Percentiles rank a stretch among this genome's conserved stretches.
Conservation (phyloP, 2,329 filamentous ascomycete species). For the Arachnomyces sp. region DNA sequence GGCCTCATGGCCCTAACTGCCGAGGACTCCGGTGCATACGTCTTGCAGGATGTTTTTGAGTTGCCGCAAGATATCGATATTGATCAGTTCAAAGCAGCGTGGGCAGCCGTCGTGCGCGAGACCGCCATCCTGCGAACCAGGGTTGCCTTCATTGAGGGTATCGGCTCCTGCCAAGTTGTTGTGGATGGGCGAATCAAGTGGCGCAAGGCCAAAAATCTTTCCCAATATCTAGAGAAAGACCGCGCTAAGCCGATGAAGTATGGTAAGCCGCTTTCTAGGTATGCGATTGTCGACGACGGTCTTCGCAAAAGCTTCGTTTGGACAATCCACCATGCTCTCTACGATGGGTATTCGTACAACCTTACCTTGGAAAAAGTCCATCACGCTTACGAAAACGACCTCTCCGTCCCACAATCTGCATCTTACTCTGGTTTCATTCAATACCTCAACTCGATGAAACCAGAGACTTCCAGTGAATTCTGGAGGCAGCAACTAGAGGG, state of each 20-base stretch:
- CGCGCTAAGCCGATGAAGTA: conserved; percentile 25
- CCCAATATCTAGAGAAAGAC: conserved; percentile 18
- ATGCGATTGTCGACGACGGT: conserved; percentile 26
- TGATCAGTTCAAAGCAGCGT: conserved; percentile 38
- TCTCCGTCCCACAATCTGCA: conserved; percentile 2
- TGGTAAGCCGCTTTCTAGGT: conserved; percentile 28
- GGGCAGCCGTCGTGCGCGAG: conserved; percentile 39
- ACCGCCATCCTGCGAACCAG: conserved; percentile 45
- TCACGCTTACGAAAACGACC: conserved; percentile 23
- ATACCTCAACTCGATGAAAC: conserved; percentile 15
- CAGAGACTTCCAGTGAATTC: conserved; percentile 10
- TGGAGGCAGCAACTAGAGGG: conserved; percentile 14
- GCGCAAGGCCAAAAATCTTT: conserved; percentile 22
- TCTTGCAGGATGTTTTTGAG: conserved; percentile 39
- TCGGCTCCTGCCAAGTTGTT: conserved; percentile 35
- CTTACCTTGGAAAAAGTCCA: conserved; percentile 31
- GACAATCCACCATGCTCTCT: conserved; percentile 46
- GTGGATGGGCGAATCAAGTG: conserved; percentile 28
- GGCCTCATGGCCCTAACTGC: conserved; percentile 42
- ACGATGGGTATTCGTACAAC: conserved; percentile 43
- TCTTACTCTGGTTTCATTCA: conserved; percentile 19
- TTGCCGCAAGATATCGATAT: conserved; percentile 34
- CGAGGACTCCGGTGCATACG: conserved; percentile 41
- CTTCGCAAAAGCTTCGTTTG: conserved; percentile 36
- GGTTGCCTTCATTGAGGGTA: conserved; percentile 32